Percentiles rank a stretch among this genome's conserved stretches.
Conservation (phyloP, 331 rosid species). For the Cydonia oblonga region DNA sequence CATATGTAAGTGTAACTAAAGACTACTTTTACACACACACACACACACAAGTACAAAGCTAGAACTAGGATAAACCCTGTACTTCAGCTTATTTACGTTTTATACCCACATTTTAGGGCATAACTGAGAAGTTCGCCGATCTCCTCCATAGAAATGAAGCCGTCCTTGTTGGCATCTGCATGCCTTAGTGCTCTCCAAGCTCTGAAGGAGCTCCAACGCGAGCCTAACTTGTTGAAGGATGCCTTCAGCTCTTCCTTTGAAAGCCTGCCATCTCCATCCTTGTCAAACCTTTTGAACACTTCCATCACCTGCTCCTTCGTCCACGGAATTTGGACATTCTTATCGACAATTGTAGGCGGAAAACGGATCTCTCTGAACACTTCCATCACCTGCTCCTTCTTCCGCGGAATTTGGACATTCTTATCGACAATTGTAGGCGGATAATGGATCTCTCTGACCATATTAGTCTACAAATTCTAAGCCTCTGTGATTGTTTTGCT, state of each 20-base stretch:
- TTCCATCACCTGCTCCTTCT: neutral
- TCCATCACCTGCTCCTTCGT: neutral
- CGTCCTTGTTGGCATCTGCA: slow-evolving; percentile 11
- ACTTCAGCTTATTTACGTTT: neutral
- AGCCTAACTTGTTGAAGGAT: slow-evolving; percentile 14
- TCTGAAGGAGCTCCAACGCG: slow-evolving; percentile 5
- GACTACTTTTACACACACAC: neutral
- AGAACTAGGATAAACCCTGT: neutral
- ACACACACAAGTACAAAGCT: neutral
- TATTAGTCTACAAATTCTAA: neutral
- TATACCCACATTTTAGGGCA: slow-evolving; percentile 3
- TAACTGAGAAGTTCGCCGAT: slow-evolving; percentile 9
- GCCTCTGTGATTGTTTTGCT: neutral
- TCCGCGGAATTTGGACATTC: neutral
- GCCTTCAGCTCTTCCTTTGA: slow-evolving; percentile 12
- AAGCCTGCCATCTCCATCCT: slow-evolving; percentile 14
- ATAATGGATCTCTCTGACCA: neutral
- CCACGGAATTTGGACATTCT: neutral
- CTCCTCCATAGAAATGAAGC: slow-evolving; percentile 14
- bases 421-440: neutral
- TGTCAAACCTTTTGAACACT: slow-evolving; percentile 8
- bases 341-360: neutral
- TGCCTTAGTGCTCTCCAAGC: slow-evolving; percentile 7
- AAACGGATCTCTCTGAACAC: neutral
- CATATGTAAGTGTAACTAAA: neutral